These are phyloP conservation scores for Metschnikowia matae DNA, from an alignment of 805 yeast genomes.

Conservation along the genomic window DNA sequence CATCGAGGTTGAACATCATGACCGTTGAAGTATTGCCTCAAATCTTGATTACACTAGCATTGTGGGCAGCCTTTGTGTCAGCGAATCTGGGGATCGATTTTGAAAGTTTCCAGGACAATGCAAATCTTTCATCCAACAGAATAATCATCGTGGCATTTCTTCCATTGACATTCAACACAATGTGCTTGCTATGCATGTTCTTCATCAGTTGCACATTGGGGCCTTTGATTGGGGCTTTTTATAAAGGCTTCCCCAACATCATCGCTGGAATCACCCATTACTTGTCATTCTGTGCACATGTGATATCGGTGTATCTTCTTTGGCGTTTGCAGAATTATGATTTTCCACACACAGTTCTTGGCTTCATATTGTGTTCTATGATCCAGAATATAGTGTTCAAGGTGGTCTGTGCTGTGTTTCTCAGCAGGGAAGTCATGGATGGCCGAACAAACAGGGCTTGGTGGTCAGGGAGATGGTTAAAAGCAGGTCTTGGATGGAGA, in stretches of 20 bases:
- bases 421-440: constrained; percentile 61
- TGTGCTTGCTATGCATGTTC: constrained; percentile 35
- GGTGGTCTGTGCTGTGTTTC: constrained; percentile 42
- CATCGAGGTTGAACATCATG: constrained; percentile 44
- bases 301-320: constrained; percentile 50
- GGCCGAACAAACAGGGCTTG: constrained; percentile 57
- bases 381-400: constrained; percentile 59
- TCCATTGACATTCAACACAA: constrained; percentile 46
- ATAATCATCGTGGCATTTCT: constrained; percentile 41
- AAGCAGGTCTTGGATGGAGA: constrained; percentile 58
- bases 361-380: constrained; percentile 52
- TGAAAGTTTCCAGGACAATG: constrained; percentile 30
- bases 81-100: constrained; percentile 45
- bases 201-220: constrained; percentile 46
- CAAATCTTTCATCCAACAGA: constrained; percentile 27
- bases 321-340: constrained; percentile 69
- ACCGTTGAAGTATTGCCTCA: constrained; percentile 40
- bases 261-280: constrained; percentile 40
- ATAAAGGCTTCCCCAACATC: constrained; percentile 44
- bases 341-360: constrained; percentile 54
- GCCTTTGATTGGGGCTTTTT: constrained; percentile 44
- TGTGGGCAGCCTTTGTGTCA: constrained; percentile 48
- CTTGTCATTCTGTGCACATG: constrained; percentile 41
- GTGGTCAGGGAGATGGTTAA: constrained; percentile 69
- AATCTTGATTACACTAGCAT: constrained; percentile 27